Base-by-base conservation (phyloP, 768 basidiomycete species). In the Lactifluus pinguis region DNA sequence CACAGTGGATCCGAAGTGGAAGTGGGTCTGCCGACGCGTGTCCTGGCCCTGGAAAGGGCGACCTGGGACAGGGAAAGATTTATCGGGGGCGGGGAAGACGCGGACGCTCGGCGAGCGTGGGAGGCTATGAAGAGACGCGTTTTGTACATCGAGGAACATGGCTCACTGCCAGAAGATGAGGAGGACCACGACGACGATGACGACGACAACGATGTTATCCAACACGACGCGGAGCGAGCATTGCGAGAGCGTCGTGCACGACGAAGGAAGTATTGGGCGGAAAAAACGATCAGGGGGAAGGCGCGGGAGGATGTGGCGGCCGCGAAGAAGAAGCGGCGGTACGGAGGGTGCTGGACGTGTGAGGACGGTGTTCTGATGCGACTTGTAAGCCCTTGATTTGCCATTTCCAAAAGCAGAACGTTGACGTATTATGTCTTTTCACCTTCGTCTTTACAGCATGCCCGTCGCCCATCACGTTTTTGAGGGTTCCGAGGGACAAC, bases 71-170 rank as follows among this genome's bases (percentile, higher is more conserved):
- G 9, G 54, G n/a, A 17, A 17, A 5, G 10, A 19, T 38, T 19
- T 5, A 13, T 13, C 9, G 34, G 17, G 41, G 21, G 30, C 11
- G 17, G 44, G 21, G 30, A 41, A 14, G 55, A 9, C 1, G 38
- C 15, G 1, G 61, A 57, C 6, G 47, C 25, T 36, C 49, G 44
- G 1, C 34, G 55, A 1, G 56, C 56, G 13, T 62, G 61, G 61
- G 61, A 62, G 34, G 47, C 38, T 4, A 42, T 41, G 47, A 62
- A 62, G 56, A 53, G 61, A 13, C 56, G 57, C 2, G 38, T 62
- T 19, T 30, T 62, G 11, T 3, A 58, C 2, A 32, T 51, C 25
- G 61, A 62, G 71, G 64, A 62, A 34, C 30, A 49, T 17, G 61
- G 56, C 32, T 14, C n/a, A 13, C 47, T 19, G 56, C 47, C 51